A percentile compares a stretch with the other conserved stretches of the same genome.
Conservation (phyloP, 2,329 filamentous ascomycete genomes). For the Fonsecaea pedrosoi region DNA sequence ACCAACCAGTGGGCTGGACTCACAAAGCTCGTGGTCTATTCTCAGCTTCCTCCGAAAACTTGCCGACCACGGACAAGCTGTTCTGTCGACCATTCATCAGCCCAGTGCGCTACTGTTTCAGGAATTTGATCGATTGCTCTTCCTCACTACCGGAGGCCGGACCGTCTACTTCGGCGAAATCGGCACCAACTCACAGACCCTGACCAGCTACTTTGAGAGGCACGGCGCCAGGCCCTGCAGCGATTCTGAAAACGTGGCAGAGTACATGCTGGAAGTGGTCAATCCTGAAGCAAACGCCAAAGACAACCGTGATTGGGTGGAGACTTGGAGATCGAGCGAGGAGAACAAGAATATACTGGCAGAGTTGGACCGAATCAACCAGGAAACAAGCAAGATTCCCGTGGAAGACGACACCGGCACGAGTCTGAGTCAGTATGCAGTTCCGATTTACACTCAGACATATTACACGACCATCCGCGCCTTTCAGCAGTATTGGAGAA, state of each 20-base stretch:
- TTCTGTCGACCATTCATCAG: conserved; percentile 64
- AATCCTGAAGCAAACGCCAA: conserved; percentile 64
- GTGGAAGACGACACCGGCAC: conserved; percentile 63
- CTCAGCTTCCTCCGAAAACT: conserved; percentile 67
- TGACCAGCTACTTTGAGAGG: conserved; percentile 73
- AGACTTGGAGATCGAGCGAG: conserved; percentile 64
- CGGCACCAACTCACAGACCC: conserved; percentile 64
- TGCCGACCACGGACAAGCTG: conserved; percentile 59
- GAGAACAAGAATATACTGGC: conserved; percentile 63
- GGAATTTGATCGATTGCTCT: conserved; percentile 74
- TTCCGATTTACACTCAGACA: conserved; percentile 72
- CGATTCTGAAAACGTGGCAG: conserved; percentile 74
- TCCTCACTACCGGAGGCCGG: conserved; percentile 75
- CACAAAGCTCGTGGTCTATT: conserved; percentile 69
- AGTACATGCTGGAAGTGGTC: conserved; percentile 52
- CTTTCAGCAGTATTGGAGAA: conserved; percentile 90
- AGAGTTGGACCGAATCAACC: conserved; percentile 63
- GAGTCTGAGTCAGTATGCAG: conserved; percentile 71
- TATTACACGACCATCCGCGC: conserved; percentile 72
- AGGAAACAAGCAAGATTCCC: conserved; percentile 41
- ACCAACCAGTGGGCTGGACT: conserved; percentile 67
- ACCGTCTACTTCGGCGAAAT: conserved; percentile 80
- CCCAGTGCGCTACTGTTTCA: conserved; percentile 60
- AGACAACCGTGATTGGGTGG: conserved; percentile 69
- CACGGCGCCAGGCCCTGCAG: conserved; percentile 64